Percentiles rank a stretch among this genome's conserved stretches.
These are phyloP conservation scores for Camelina hispida DNA, from an alignment of 345 rosid species.

Conservation along the genomic window DNA sequence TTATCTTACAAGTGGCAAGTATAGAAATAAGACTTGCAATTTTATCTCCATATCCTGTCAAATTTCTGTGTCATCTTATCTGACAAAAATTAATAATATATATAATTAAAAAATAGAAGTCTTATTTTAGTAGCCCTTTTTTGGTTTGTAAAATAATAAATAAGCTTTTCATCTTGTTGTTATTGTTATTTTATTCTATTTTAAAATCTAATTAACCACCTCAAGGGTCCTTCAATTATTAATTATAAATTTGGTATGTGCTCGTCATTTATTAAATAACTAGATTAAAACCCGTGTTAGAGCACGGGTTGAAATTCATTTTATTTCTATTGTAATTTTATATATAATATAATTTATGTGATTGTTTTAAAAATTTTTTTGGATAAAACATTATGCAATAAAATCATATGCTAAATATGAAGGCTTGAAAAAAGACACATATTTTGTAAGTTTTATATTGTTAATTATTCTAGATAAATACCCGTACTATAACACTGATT, in stretches of 20 bases:
- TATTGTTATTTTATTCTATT: neutral
- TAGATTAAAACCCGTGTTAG: too few relatives aligned
- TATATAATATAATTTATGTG: too few relatives aligned
- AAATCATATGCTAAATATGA: too few relatives aligned
- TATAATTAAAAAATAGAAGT: neutral
- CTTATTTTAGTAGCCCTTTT: neutral
- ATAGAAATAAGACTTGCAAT: neutral
- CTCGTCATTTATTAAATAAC: neutral
- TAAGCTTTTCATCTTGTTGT: neutral
- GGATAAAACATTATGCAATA: too few relatives aligned
- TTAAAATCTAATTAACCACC: neutral
- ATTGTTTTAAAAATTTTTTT: too few relatives aligned
- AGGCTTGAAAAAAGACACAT: too few relatives aligned
- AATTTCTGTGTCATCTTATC: neutral
- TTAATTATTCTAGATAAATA: too few relatives aligned
- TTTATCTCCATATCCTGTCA: neutral
- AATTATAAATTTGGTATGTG: neutral
- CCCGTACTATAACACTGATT: too few relatives aligned
- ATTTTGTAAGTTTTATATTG: too few relatives aligned
- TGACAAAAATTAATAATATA: neutral
- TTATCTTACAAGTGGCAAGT: conserved; percentile 15
- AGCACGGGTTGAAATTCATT: too few relatives aligned
- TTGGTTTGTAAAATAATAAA: too few relatives aligned
- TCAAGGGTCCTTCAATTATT: neutral
- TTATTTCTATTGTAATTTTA: too few relatives aligned